Evolutionary conservation across 805 yeast species (phyloP), one percentile per base, ranked within the genome.

Genomic region (Brettanomyces sp.): DNA sequence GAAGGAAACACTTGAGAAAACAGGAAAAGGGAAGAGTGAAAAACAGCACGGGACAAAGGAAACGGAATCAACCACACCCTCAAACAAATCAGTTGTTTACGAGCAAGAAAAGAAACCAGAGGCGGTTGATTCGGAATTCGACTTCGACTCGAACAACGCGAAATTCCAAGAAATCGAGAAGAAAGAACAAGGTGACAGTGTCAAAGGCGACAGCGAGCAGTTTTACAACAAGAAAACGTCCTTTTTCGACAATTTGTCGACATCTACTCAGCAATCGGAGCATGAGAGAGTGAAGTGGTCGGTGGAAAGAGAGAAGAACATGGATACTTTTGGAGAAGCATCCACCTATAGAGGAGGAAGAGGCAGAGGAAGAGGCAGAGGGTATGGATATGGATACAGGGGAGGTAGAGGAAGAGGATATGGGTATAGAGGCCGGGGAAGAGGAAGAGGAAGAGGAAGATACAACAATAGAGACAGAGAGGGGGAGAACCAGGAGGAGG

Each of bases 211-310:
- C 14, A 64, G 59, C 23, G 66, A 62, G 25, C 57, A 64, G 21
- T 76, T 72, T 28, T 93, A 93, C 68, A 77, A 89, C 67, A 88
- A 82, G 63, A 75, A 76, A 57, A 77, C 88, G 12, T 89, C 97
- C 1, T 91, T 93, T 64, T 91, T 91, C 58, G 98, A 93, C 65
- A 78, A 76, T 50, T 77, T 91, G 47, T 84, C 95, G 9, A 77
- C 88, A 9, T 80, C 88, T 4, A 71, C 80, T 36, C 76, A 73
- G 45, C 73, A 73, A 42, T 58, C 65, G 24, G 58, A 62, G 7
- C 62, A 60, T 28, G 64, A 60, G 23, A 56, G 65, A 51, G 69
- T 79, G 77, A 74, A 80, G 57, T 82, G 95, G 80, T 68, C 74
- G 41, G 85, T 82, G 53, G 95, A 87, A 57, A 80, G 82, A 49